These are phyloP conservation scores for Microascus cirrosus DNA, from an alignment of 2,329 filamentous ascomycete genomes.

Conservation along the genomic window DNA sequence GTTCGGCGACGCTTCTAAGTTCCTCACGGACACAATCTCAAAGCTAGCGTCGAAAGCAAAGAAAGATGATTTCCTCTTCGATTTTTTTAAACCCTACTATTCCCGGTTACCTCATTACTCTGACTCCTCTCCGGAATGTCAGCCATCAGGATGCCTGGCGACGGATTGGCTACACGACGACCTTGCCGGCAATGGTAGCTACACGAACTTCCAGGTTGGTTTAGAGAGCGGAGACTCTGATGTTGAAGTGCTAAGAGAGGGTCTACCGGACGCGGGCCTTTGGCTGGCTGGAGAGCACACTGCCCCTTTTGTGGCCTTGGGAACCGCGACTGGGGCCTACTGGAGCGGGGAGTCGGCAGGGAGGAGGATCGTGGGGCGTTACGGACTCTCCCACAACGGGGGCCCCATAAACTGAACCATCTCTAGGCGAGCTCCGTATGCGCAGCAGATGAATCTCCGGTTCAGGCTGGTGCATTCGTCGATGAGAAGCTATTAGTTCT, in stretches of 20 bases:
- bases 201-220: constrained; percentile 75
- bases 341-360: constrained; percentile 80
- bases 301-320: constrained; percentile 77
- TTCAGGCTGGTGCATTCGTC: too few relatives aligned
- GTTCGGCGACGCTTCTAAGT: constrained; percentile 49
- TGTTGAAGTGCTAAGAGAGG: constrained; percentile 52
- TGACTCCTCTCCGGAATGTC: constrained; percentile 39
- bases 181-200: constrained; percentile 71
- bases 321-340: constrained; percentile 82
- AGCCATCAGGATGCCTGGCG: constrained; percentile 51
- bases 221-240: constrained; percentile 60
- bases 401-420: neutral
- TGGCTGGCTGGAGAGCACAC: constrained; percentile 92
- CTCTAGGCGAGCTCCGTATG: neutral
- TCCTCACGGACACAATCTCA: constrained; percentile 35
- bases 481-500: too few relatives aligned
- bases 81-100: constrained; percentile 70
- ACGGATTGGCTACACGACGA: constrained; percentile 73
- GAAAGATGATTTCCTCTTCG: constrained; percentile 42
- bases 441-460: neutral
- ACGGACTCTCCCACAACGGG: constrained; percentile 20
- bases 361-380: constrained; percentile 46
- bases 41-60: constrained; percentile 29
- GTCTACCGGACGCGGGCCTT: constrained; percentile 54
- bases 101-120: constrained; percentile 61